phyloP scores from a whole-genome alignment of 2,329 filamentous ascomycete species.

The Pestalotiopsis fici region DNA sequence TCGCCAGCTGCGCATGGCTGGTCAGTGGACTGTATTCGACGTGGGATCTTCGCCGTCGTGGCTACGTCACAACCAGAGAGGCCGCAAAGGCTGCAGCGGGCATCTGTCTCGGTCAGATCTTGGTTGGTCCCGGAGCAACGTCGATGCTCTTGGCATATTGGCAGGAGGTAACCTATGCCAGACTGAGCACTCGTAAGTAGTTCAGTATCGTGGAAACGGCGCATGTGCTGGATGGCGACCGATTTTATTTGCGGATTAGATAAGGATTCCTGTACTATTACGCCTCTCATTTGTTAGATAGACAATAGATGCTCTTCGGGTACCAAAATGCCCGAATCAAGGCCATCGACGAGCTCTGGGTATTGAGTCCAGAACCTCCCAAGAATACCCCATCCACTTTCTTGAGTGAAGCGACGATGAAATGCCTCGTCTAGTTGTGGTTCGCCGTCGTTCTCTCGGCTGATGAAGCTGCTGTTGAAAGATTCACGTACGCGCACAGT shows the following conservation, averaged over 20 bases:
- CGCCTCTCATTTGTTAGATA: neutral
- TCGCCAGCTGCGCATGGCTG: neutral
- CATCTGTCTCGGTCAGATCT: slow-evolving; percentile 10
- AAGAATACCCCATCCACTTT: neutral
- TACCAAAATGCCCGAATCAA: neutral
- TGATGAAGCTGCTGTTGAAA: neutral
- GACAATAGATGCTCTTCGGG: neutral
- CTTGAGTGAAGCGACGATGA: neutral
- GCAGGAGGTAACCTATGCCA: slow-evolving; percentile 16
- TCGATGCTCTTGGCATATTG: slow-evolving; percentile 24
- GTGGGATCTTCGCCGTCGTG: slow-evolving; percentile 22
- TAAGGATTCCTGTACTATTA: too few relatives aligned
- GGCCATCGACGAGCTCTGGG: neutral
- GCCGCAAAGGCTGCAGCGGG: slow-evolving; percentile 3
- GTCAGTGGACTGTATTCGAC: slow-evolving; percentile 17
- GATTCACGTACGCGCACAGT: neutral
- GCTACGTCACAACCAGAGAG: slow-evolving; percentile 18
- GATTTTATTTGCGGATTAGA: neutral
- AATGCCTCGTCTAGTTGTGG: neutral
- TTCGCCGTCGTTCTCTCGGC: neutral
- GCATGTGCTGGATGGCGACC: neutral
- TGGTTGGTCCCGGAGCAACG: slow-evolving; percentile 22
- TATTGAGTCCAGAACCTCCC: neutral
- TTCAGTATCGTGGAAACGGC: neutral
- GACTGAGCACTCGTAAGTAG: neutral